These are phyloP conservation scores for Vitis hybrid DNA, from an alignment of 177 flowering plant species.

Conservation along the genomic window DNA sequence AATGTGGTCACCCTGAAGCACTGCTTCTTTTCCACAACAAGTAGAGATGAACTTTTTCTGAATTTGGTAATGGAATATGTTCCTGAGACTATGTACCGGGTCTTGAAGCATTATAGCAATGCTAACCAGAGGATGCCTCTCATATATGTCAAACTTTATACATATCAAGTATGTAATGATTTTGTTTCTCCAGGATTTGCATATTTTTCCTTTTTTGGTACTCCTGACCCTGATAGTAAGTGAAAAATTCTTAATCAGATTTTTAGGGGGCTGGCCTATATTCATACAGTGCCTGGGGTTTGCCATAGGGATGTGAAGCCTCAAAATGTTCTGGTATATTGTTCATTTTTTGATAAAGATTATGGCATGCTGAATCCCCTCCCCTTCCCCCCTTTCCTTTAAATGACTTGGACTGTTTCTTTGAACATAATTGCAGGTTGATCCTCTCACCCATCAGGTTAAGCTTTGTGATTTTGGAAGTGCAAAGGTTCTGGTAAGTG, in stretches of 20 bases:
- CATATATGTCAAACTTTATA: slow-evolving; percentile 76
- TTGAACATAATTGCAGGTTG: slow-evolving; percentile 49
- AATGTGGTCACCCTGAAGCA: slow-evolving; percentile 78
- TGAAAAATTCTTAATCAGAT: slow-evolving; percentile 40
- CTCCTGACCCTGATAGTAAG: neutral
- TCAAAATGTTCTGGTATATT: slow-evolving; percentile 79
- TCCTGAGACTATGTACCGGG: slow-evolving; percentile 73
- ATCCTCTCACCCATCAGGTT: slow-evolving; percentile 80
- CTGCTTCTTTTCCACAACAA: slow-evolving; percentile 87
- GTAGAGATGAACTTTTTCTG: slow-evolving; percentile 74
- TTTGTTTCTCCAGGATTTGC: neutral
- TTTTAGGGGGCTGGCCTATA: slow-evolving; percentile 80
- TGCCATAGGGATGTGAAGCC: slow-evolving; percentile 93
- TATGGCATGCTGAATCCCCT: too few relatives aligned
- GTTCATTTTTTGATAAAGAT: neutral
- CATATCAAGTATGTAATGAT: slow-evolving; percentile 56
- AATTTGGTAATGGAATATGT: slow-evolving; percentile 90
- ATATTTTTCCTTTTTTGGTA: neutral
- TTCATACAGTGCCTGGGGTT: slow-evolving; percentile 78
- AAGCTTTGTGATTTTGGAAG: slow-evolving; percentile 95
- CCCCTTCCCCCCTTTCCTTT: neutral
- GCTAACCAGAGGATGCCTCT: slow-evolving; percentile 83
- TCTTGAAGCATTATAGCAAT: slow-evolving; percentile 64
- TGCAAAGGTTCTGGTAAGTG: slow-evolving; percentile 77
- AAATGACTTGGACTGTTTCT: neutral